phyloP scores from a whole-genome alignment of 2,329 filamentous ascomycete genomes.

The Trichophyton verrucosum region DNA sequence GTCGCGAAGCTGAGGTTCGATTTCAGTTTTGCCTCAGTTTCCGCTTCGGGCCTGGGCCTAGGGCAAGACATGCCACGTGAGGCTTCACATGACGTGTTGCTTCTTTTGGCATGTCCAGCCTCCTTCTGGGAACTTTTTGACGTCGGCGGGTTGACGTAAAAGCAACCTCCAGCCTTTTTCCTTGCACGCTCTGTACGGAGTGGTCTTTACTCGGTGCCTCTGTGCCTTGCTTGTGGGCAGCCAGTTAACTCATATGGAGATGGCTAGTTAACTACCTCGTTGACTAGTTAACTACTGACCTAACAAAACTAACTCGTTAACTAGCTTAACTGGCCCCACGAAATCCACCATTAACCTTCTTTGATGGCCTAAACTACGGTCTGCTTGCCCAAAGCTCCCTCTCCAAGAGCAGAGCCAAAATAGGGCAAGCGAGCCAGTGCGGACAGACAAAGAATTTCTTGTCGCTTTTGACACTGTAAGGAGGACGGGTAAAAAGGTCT shows the following conservation, averaged over 20 bases:
- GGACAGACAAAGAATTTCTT: background rate
- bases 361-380: background rate
- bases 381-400: slow-evolving; percentile 2
- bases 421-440: background rate
- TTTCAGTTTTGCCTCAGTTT: background rate
- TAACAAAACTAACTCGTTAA: no score
- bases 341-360: slow-evolving; percentile 2
- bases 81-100: background rate
- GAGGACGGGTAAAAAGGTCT: background rate
- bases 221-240: background rate
- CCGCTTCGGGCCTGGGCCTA: background rate
- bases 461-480: background rate
- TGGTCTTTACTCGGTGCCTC: background rate
- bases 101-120: background rate
- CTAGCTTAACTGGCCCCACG: background rate
- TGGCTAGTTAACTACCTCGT: background rate
- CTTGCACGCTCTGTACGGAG: background rate
- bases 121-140: background rate
- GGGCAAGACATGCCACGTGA: background rate
- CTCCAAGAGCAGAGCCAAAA: background rate
- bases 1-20: background rate
- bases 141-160: no score
- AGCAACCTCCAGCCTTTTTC: background rate
- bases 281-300: no score
- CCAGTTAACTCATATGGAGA: background rate